Percentiles rank a stretch among this genome's conserved stretches.
Conservation (phyloP, 2,329 filamentous ascomycete genomes). For the Penicillium sp. region DNA sequence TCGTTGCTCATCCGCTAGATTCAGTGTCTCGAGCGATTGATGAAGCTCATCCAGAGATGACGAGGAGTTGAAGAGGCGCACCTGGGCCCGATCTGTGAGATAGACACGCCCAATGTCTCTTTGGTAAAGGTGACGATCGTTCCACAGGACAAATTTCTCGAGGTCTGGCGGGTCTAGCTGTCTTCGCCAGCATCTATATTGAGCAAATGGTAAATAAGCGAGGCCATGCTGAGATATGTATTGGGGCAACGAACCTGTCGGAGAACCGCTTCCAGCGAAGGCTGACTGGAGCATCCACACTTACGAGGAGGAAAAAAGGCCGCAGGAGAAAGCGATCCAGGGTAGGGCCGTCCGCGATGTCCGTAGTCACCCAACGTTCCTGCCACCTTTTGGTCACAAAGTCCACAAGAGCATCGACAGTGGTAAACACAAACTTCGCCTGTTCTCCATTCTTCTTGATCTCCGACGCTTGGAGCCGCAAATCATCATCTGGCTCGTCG, state of each 20-base stretch:
- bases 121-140: conserved; percentile 75
- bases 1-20: conserved; percentile 75
- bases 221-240: not conserved
- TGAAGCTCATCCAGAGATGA: conserved; percentile 70
- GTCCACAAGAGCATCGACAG: conserved; percentile 70
- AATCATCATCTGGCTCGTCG: conserved; percentile 29
- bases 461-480: conserved; percentile 28
- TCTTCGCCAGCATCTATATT: conserved; percentile 51
- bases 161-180: conserved; percentile 54
- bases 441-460: conserved; percentile 15
- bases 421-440: conserved; percentile 53
- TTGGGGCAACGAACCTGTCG: conserved; percentile 43
- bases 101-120: conserved; percentile 65
- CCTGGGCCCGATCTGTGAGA: conserved; percentile 76
- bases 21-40: conserved; percentile 68
- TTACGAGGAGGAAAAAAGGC: conserved; percentile 91
- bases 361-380: conserved; percentile 80
- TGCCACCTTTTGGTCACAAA: conserved; percentile 85
- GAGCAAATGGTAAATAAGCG: not conserved
- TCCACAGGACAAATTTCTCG: conserved; percentile 60
- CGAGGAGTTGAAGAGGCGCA: conserved; percentile 85
- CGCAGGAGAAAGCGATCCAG: conserved; percentile 75
- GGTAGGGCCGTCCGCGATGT: conserved; percentile 70
- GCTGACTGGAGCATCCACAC: conserved; percentile 84
- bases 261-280: conserved; percentile 80